phyloP scores from a whole-genome alignment of 2,329 filamentous ascomycete species.

The Ascochyta lentis region DNA sequence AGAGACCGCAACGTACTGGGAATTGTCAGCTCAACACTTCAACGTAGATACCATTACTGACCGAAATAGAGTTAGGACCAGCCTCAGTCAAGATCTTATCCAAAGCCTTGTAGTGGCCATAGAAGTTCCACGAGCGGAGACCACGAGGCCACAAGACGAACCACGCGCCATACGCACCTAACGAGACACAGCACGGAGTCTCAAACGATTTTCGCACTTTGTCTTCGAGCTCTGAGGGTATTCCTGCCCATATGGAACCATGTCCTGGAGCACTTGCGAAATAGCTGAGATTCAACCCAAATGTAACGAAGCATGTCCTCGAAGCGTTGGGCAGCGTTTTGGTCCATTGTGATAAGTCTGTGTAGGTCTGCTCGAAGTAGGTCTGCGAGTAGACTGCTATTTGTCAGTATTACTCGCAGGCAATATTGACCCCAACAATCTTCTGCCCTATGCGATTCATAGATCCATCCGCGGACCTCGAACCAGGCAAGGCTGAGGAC shows the following conservation, averaged over 20 bases:
- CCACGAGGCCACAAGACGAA: constrained; percentile 44
- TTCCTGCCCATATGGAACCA: constrained; percentile 45
- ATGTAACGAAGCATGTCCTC: constrained; percentile 41
- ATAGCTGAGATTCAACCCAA: constrained; percentile 40
- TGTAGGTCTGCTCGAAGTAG: constrained; percentile 40
- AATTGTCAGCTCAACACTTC: not conserved
- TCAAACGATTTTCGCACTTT: constrained; percentile 44
- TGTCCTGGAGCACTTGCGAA: constrained; percentile 40
- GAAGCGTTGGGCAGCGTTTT: constrained; percentile 38
- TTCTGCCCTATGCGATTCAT: constrained; percentile 1
- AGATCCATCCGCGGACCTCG: constrained; percentile 4
- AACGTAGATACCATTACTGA: constrained; percentile 21
- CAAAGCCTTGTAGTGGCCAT: constrained; percentile 37
- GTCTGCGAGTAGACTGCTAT: constrained; percentile 40
- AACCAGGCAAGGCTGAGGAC: constrained; percentile 3
- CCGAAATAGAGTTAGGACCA: constrained; percentile 35
- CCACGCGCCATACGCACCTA: constrained; percentile 43
- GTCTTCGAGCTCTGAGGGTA: constrained; percentile 41
- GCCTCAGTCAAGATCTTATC: constrained; percentile 38
- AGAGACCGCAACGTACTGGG: constrained; percentile 44
- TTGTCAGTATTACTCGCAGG: constrained; percentile 18
- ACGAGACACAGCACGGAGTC: constrained; percentile 37
- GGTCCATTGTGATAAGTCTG: constrained; percentile 39
- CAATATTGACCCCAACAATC: not conserved
- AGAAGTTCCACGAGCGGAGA: constrained; percentile 41